A percentile compares a stretch with the other conserved stretches of the same genome.
These are phyloP conservation scores for Cladosporium halotolerans DNA, from an alignment of 2,329 filamentous ascomycete species.

Conservation along the genomic window DNA sequence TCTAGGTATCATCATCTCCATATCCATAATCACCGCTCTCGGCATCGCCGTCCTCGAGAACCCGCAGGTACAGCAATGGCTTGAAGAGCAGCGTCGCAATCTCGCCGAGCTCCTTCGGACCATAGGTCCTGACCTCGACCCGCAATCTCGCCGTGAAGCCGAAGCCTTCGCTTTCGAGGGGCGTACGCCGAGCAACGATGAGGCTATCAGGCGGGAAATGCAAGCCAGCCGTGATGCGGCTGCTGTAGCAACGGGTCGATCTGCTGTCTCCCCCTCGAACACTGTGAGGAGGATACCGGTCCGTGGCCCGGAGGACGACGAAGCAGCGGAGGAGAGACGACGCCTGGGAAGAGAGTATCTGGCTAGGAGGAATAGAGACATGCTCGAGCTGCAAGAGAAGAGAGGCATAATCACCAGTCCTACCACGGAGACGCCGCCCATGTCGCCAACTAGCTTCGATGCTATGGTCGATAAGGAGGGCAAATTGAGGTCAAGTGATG, in stretches of 20 bases:
- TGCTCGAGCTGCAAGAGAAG: slow-evolving; percentile 28
- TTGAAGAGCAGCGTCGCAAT: slow-evolving; percentile 55
- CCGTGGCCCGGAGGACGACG: slow-evolving; percentile 24
- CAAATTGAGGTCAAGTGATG: slow-evolving; percentile 19
- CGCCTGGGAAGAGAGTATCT: slow-evolving; percentile 32
- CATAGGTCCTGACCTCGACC: slow-evolving; percentile 55
- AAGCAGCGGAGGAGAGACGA: slow-evolving; percentile 29
- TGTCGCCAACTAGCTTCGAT: slow-evolving; percentile 24
- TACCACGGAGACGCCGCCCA: slow-evolving; percentile 11
- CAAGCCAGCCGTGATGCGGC: slow-evolving; percentile 27
- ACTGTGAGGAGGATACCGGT: slow-evolving; percentile 27
- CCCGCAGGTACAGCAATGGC: slow-evolving; percentile 57
- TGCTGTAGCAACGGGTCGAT: slow-evolving; percentile 30
- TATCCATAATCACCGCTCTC: slow-evolving; percentile 56
- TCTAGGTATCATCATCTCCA: slow-evolving; percentile 56
- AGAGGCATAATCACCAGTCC: slow-evolving; percentile 17
- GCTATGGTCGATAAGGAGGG: slow-evolving; percentile 28
- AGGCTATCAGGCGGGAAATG: slow-evolving; percentile 25
- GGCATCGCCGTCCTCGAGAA: slow-evolving; percentile 59
- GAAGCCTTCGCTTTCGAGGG: slow-evolving; percentile 34
- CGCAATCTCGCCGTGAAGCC: slow-evolving; percentile 32
- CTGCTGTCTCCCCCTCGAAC: slow-evolving; percentile 15
- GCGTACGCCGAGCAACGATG: slow-evolving; percentile 26
- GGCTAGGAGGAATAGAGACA: slow-evolving; percentile 29
- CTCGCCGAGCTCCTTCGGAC: slow-evolving; percentile 54